Percentiles rank a stretch among this genome's conserved stretches.
phyloP scores from a whole-genome alignment of 352 stramenopile species.

The Peronosclerospora sorghi region DNA sequence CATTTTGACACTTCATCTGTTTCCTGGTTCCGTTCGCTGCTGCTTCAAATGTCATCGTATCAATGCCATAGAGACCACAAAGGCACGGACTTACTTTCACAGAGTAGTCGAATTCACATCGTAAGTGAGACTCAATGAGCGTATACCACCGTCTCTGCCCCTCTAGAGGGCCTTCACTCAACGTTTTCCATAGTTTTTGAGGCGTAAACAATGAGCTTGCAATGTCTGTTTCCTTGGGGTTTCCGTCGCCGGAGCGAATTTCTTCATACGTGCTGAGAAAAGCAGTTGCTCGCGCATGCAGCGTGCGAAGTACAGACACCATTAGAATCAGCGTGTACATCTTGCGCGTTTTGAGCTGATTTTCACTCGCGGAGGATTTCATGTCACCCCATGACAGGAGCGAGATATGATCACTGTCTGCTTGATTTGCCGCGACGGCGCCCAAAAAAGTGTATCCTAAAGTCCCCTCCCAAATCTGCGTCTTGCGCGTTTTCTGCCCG shows the following conservation, averaged over 20 bases:
- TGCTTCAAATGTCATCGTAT: slow-evolving; percentile 34
- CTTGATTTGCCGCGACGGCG: slow-evolving; percentile 21
- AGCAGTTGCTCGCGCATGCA: slow-evolving; percentile 51
- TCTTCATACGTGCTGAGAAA: slow-evolving; percentile 38
- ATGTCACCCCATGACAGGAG: slow-evolving; percentile 26
- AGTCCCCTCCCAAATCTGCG: slow-evolving; percentile 24
- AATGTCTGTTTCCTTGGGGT: slow-evolving; percentile 38
- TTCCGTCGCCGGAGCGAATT: slow-evolving; percentile 11
- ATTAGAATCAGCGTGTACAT: slow-evolving; percentile 81
- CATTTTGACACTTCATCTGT: slow-evolving; percentile 1
- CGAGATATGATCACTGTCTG: slow-evolving; percentile 19
- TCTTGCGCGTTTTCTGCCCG: slow-evolving; percentile 11
- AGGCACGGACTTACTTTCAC: slow-evolving; percentile 58
- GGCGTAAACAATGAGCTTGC: slow-evolving; percentile 69
- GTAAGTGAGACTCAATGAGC: slow-evolving; percentile 73
- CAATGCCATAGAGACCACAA: slow-evolving; percentile 62
- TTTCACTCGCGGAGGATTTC: slow-evolving; percentile 14
- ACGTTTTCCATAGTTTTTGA: slow-evolving; percentile 61
- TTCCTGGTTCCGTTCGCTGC: slow-evolving; percentile 9
- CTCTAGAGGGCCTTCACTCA: slow-evolving; percentile 51
- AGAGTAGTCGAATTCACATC: slow-evolving; percentile 72
- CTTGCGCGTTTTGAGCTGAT: slow-evolving; percentile 55
- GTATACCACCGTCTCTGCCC: slow-evolving; percentile 67
- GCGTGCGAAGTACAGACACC: slow-evolving; percentile 64
- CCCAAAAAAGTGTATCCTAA: slow-evolving; percentile 64